Evolutionary conservation across 345 rosid genomes (phyloP).

Genomic region (Fremontodendron californicum): DNA sequence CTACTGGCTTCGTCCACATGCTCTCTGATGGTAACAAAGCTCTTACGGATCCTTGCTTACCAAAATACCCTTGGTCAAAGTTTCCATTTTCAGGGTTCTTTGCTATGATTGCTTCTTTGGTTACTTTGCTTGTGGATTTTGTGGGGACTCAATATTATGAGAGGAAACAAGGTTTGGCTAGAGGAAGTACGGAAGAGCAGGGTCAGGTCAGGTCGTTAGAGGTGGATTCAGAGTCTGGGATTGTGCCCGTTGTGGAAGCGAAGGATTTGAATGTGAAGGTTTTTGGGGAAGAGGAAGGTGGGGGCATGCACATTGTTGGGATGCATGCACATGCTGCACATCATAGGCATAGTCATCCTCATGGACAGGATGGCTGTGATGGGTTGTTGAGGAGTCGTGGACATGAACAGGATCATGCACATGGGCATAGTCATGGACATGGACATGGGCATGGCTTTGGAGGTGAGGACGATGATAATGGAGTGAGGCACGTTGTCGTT

Average conservation of each 20-base stretch:
- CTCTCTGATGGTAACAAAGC: constrained; percentile 60
- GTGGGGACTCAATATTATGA: constrained; percentile 86
- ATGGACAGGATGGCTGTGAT: constrained; percentile 53
- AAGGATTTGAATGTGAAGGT: constrained; percentile 40
- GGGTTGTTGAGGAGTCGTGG: constrained; percentile 30
- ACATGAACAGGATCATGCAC: constrained; percentile 20
- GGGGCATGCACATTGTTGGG: constrained; percentile 88
- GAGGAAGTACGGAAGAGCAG: constrained; percentile 30
- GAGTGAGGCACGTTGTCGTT: constrained; percentile 77
- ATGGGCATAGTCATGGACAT: constrained; percentile 11
- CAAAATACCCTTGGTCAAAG: constrained; percentile 66
- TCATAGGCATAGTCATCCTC: constrained; percentile 69
- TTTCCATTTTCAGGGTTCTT: constrained; percentile 86
- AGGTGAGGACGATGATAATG: constrained; percentile 47
- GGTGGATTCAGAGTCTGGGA: constrained; percentile 42
- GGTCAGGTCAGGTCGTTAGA: constrained; percentile 37
- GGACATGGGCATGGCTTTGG: constrained; percentile 33
- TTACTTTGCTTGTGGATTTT: constrained; percentile 78
- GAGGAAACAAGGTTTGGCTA: constrained; percentile 61
- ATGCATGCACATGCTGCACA: constrained; percentile 87
- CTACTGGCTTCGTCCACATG: constrained; percentile 97
- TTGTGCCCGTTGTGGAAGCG: constrained; percentile 27
- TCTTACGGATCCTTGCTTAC: constrained; percentile 60
- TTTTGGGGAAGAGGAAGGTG: constrained; percentile 83
- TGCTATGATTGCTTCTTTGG: constrained; percentile 75